Evolutionary conservation across 192 early-diverging fungal species (phyloP).

Genomic region (Umbelopsis sp.): DNA sequence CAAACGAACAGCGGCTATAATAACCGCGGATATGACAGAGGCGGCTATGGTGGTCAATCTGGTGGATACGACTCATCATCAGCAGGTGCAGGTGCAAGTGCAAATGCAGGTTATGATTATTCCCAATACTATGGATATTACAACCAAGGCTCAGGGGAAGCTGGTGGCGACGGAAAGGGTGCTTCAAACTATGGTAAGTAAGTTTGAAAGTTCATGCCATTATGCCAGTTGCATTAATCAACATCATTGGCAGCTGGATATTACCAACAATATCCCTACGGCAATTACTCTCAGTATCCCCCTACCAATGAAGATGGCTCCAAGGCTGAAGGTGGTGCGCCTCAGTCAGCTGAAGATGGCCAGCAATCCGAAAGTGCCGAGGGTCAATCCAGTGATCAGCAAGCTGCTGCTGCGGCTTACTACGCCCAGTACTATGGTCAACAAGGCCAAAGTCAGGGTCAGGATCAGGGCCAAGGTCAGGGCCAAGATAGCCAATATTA

Average conservation of each 20-base stretch:
- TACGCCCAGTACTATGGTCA: conserved; percentile 50
- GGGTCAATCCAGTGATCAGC: not conserved
- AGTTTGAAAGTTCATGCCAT: not conserved
- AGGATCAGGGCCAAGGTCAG: conserved; percentile 24
- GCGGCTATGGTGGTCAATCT: conserved; percentile 17
- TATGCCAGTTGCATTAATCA: not conserved
- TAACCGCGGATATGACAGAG: conserved; percentile 11
- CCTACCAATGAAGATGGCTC: not conserved
- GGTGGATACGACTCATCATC: not conserved
- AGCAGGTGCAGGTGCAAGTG: not conserved
- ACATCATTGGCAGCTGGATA: not conserved
- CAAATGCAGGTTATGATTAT: conserved; percentile 29
- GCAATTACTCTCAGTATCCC: conserved; percentile 12
- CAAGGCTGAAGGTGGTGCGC: not conserved
- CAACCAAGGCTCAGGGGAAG: conserved; percentile 29
- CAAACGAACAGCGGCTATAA: conserved; percentile 23
- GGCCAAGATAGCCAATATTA: conserved; percentile 51
- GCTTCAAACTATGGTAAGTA: conserved; percentile 13
- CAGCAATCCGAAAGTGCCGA: conserved; percentile 9
- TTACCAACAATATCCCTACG: conserved; percentile 26
- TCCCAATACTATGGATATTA: conserved; percentile 33
- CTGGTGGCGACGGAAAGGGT: not conserved
- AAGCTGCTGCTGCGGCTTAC: conserved; percentile 28
- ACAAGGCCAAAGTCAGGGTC: conserved; percentile 27
- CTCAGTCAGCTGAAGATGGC: conserved; percentile 10